Evolutionary conservation across 2,329 filamentous ascomycete genomes (phyloP), one percentile per base, ranked within the genome.

Genomic region (Cladophialophora immunda): DNA sequence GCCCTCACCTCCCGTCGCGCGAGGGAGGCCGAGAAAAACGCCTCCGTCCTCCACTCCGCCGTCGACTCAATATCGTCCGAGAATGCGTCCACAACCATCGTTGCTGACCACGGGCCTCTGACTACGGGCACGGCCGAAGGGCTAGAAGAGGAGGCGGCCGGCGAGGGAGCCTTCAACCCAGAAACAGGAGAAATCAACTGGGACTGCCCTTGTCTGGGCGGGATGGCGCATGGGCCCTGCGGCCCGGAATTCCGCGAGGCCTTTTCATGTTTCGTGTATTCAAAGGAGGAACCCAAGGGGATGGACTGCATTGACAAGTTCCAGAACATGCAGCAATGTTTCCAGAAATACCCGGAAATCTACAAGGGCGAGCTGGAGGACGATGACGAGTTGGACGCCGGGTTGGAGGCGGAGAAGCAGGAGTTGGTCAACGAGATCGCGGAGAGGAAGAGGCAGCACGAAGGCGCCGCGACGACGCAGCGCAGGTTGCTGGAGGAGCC

Each of bases 161-260:
- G 94, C 77, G 89, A 98, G 80, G 95, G 93, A 64, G 95, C 95
- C 0, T 99, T 98, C 83, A 97, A 99, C 80, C 93, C 94, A 2
- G 95, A 98, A 83, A 99, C 95, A 9, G 95, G 95, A 73, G 95
- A 99, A 86, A 99, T 99, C 82, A 99, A 99, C 85, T 99, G 95
- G 95, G 95, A 98, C 78, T 99, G 95, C 80, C 95, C 95, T 17
- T 99, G 95, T 79, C 83, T 99, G 36, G 95, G 95, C 57, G 95
- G 95, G 61, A 99, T 99, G 95, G 95, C 95, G 7, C 83, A 97
- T 76, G 95, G 95, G 0, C 95, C 95, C 62, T 99, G 95, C 78
- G 95, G 95, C 56, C 92, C 96, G 78, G 90, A 98, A 76, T 99
- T 99, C 86, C 93, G 90, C 83, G 89, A 90, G 27, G 95, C 95